Evolutionary conservation across 2,329 filamentous ascomycete genomes (phyloP).

Genomic region (Geosmithia flava): DNA sequence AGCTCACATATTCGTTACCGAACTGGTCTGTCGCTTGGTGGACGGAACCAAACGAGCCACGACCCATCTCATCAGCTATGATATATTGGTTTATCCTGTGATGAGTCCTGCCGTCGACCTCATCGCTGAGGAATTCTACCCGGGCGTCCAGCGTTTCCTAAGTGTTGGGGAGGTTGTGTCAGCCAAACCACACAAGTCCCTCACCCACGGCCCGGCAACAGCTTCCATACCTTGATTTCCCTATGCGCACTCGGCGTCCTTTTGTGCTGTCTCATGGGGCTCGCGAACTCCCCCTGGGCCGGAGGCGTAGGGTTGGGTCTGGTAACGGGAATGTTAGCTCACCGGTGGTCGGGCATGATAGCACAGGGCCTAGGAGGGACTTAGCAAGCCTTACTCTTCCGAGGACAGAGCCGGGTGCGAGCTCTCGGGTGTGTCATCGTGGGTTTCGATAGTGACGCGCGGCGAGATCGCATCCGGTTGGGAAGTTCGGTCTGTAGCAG

Average conservation of each 20-base stretch:
- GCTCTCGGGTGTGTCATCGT: constrained; percentile 12
- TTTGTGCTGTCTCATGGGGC: constrained; percentile 44
- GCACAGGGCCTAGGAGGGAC: neutral
- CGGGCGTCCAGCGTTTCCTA: constrained; percentile 87
- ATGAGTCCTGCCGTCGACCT: constrained; percentile 67
- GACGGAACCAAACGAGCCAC: constrained; percentile 89
- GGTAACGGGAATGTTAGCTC: neutral
- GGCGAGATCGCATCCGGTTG: constrained; percentile 9
- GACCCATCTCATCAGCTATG: constrained; percentile 90
- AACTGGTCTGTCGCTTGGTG: constrained; percentile 84
- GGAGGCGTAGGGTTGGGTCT: constrained; percentile 32
- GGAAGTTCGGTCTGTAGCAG: neutral
- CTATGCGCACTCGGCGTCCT: constrained; percentile 45
- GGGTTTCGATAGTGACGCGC: constrained; percentile 14
- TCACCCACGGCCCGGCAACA: too few relatives aligned
- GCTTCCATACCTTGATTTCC: constrained; percentile 37
- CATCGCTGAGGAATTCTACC: constrained; percentile 76
- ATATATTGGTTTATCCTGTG: constrained; percentile 91
- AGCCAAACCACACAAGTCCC: neutral
- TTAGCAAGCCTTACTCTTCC: constrained; percentile 25
- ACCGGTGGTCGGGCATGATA: neutral
- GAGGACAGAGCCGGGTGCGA: constrained; percentile 19
- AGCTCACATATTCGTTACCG: constrained; percentile 79
- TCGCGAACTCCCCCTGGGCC: constrained; percentile 27
- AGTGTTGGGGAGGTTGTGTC: neutral